Percentiles rank a stretch among this genome's conserved stretches.
These are phyloP conservation scores for Ogataea pignaliae DNA, from an alignment of 805 yeast species.

Conservation along the genomic window DNA sequence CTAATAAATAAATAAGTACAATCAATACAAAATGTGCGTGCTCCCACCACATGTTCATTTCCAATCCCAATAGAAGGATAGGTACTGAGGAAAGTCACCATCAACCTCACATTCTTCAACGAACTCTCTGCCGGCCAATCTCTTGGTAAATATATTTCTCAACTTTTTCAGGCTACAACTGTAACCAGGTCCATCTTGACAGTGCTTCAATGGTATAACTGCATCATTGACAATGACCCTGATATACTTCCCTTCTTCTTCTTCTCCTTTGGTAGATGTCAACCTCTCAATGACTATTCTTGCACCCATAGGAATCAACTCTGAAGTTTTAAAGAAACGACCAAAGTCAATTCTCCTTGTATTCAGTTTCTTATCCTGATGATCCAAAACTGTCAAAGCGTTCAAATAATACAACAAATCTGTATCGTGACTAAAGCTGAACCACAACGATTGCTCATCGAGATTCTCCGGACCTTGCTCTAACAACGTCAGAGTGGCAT, in stretches of 20 bases:
- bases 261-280: constrained; percentile 7
- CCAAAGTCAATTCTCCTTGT: constrained; percentile 39
- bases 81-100: constrained; percentile 11
- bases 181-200: constrained; percentile 54
- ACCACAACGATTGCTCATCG: constrained; percentile 41
- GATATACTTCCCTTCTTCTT: constrained; percentile 31
- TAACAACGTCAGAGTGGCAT: constrained; percentile 32
- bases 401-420: constrained; percentile 57
- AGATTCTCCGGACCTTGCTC: constrained; percentile 18
- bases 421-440: constrained; percentile 74
- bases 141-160: constrained; percentile 6
- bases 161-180: constrained; percentile 31
- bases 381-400: constrained; percentile 56
- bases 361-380: constrained; percentile 34
- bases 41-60: not conserved
- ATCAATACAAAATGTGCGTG: too few relatives aligned
- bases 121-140: constrained; percentile 7
- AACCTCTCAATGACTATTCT: constrained; percentile 47
- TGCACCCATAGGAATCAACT: constrained; percentile 57
- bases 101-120: constrained; percentile 16
- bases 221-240: constrained; percentile 51
- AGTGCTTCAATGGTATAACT: constrained; percentile 44
- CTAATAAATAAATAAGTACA: too few relatives aligned
- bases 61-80: constrained; percentile 28
- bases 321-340: constrained; percentile 37